Evolutionary conservation across 2,329 filamentous ascomycete genomes (phyloP), one percentile per base, ranked within the genome.

Genomic region (Aspergillus ustus): DNA sequence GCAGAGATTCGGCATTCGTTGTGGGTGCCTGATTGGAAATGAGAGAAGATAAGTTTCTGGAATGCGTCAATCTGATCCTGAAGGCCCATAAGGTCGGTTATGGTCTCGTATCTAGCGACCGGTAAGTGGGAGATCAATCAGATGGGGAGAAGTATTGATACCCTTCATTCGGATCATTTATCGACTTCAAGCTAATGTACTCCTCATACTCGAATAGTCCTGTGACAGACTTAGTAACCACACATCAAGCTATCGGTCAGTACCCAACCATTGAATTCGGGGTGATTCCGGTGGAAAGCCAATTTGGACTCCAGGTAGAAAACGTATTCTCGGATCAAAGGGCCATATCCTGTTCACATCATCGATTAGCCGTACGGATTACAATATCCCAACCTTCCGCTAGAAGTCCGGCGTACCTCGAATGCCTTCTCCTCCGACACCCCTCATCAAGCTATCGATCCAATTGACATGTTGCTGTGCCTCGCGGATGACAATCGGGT

Each of bases 1-100:
- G 95, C 92, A 15, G 94, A 96, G 72, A 99, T 99, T 64, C 94
- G 87, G 77, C 94, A 98, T 77, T 99, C 95, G 72, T 98, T 99
- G 80, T 97, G 96, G 52, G 91, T 89, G 28, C 93, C 91, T 67
- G 89, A 88, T 63, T 93, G 89, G 80, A 99, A 98, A 78, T 98
- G 93, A 4, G 95, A 95, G 80, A 98, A 99, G 72, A 98, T 95
- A 67, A 99, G 85, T 81, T 98, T 99, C 78, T 99, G 95, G 80
- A 99, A 98, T 68, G 92, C 90, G 78, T 99, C 95, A 69, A 99
- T 99, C 83, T 97, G 94, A 78, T 99, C 95, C 76, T 99, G 95
- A 62, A 99, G 84, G 8, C 89, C 90, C 93, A 98, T 97, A 58
- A 99, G 85, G 78, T 99, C 95, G 68, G 90, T 91, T 70, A 99